phyloP scores from a whole-genome alignment of 768 basidiomycete genomes.

The Termitomyces titanicus region DNA sequence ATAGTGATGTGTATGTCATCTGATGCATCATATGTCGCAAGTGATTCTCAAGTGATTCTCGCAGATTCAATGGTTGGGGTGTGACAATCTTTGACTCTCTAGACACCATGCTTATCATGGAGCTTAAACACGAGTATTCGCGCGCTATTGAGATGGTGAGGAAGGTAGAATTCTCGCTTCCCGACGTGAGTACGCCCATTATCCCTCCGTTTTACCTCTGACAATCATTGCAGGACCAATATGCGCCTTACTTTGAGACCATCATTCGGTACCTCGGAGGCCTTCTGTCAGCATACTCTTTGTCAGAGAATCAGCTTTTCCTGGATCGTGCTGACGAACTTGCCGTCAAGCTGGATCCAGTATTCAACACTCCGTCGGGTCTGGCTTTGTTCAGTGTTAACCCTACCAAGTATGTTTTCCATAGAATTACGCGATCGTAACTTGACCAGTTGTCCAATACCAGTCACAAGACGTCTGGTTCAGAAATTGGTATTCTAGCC shows the following conservation, averaged over 20 bases:
- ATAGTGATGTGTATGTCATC: slow-evolving; percentile 46
- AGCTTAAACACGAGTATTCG: slow-evolving; percentile 63
- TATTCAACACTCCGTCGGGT: slow-evolving; percentile 67
- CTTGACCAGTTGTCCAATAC: not conserved
- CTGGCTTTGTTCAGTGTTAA: slow-evolving; percentile 72
- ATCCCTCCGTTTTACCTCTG: not conserved
- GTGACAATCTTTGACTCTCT: slow-evolving; percentile 77
- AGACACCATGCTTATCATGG: slow-evolving; percentile 85
- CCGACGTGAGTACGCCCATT: slow-evolving; percentile 29
- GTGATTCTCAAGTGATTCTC: not conserved
- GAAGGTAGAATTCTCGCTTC: slow-evolving; percentile 44
- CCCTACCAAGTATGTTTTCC: slow-evolving; percentile 45
- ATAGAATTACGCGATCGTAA: not conserved
- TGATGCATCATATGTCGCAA: not conserved
- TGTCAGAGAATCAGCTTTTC: slow-evolving; percentile 60
- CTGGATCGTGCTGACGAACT: slow-evolving; percentile 76
- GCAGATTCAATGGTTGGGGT: slow-evolving; percentile 80
- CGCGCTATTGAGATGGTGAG: slow-evolving; percentile 55
- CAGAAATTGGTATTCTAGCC: slow-evolving; percentile 49
- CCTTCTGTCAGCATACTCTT: slow-evolving; percentile 76
- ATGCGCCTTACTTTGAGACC: slow-evolving; percentile 74
- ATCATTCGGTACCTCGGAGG: slow-evolving; percentile 91
- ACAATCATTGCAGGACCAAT: slow-evolving; percentile 20
- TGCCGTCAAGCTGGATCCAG: slow-evolving; percentile 64
- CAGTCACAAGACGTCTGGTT: slow-evolving; percentile 30